phyloP scores from a whole-genome alignment of 305 asterid genomes.

The Ruellia speciosa region DNA sequence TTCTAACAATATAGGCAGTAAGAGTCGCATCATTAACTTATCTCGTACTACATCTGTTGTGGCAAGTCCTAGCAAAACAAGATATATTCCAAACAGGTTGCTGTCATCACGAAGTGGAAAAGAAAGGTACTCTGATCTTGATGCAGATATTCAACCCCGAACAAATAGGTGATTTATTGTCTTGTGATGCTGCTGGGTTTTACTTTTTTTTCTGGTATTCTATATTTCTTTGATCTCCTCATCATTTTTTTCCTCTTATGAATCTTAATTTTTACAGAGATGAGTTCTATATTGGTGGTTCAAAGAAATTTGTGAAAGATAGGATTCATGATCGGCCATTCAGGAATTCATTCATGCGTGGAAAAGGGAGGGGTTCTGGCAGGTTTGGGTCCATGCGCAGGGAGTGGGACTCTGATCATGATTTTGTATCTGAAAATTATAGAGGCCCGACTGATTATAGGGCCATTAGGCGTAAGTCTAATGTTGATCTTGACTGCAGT shows the following conservation, averaged over 20 bases:
- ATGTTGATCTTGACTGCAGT: slow-evolving; percentile 35
- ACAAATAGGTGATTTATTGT: slow-evolving; percentile 49
- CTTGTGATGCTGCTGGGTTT: slow-evolving; percentile 16
- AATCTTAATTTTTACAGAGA: slow-evolving; percentile 38
- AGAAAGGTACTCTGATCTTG: slow-evolving; percentile 47
- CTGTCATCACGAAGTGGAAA: slow-evolving; percentile 47
- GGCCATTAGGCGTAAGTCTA: slow-evolving; percentile 39
- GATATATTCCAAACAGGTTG: slow-evolving; percentile 36
- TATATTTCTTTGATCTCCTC: slow-evolving; percentile 11
- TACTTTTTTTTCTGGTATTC: slow-evolving; percentile 5
- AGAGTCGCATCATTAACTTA: slow-evolving; percentile 68
- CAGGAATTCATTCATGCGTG: slow-evolving; percentile 48
- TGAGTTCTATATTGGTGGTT: slow-evolving; percentile 40
- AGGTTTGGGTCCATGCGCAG: slow-evolving; percentile 36
- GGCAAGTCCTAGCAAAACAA: slow-evolving; percentile 39
- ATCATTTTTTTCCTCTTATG: slow-evolving; percentile 20
- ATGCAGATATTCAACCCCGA: slow-evolving; percentile 41
- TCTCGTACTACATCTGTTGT: slow-evolving; percentile 47
- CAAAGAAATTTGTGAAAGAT: slow-evolving; percentile 45
- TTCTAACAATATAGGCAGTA: slow-evolving; percentile 34
- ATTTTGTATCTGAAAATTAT: slow-evolving; percentile 40
- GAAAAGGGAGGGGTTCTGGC: slow-evolving; percentile 58
- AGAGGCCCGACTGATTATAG: slow-evolving; percentile 41
- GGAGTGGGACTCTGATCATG: slow-evolving; percentile 58
- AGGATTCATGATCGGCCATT: slow-evolving; percentile 41